phyloP scores from a whole-genome alignment of 2,329 filamentous ascomycete species.

The Teratosphaeria epicoccoides region DNA sequence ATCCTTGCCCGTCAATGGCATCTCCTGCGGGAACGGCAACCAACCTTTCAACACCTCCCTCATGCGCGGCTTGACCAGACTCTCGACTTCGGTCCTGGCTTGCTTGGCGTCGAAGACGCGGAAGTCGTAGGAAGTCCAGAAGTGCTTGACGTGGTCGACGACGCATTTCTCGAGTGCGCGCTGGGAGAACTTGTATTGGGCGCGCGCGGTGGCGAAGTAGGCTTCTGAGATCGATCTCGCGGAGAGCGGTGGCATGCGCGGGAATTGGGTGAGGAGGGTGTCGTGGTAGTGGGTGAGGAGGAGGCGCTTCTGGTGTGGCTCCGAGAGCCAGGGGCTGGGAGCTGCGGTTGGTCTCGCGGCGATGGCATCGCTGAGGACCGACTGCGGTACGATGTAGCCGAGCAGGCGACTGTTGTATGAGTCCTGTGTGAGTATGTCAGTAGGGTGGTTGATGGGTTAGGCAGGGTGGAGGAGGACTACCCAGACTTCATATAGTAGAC shows the following conservation, averaged over 20 bases:
- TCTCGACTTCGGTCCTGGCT: background rate
- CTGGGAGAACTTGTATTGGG: background rate
- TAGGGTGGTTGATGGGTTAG: background rate
- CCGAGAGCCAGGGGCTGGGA: background rate
- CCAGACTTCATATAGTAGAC: slow-evolving; percentile 3
- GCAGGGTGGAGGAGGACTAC: background rate
- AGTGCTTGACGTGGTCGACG: background rate
- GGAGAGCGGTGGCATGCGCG: background rate
- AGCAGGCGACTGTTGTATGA: background rate
- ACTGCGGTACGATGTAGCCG: background rate
- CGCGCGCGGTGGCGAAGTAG: background rate
- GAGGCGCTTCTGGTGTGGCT: background rate
- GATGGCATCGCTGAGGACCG: background rate
- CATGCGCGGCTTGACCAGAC: slow-evolving; percentile 1
- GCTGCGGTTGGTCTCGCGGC: background rate
- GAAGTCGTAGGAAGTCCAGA: background rate
- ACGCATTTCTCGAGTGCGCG: background rate
- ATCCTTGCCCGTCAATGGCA: background rate
- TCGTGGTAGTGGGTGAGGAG: background rate
- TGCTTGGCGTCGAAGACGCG: background rate
- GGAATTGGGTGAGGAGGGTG: background rate
- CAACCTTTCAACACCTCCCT: background rate
- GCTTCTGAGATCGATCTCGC: background rate
- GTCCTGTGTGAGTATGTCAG: background rate
- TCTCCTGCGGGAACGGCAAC: background rate